Conservation (phyloP, 2,329 filamentous ascomycete genomes). For the Calonectria hongkongensis region DNA sequence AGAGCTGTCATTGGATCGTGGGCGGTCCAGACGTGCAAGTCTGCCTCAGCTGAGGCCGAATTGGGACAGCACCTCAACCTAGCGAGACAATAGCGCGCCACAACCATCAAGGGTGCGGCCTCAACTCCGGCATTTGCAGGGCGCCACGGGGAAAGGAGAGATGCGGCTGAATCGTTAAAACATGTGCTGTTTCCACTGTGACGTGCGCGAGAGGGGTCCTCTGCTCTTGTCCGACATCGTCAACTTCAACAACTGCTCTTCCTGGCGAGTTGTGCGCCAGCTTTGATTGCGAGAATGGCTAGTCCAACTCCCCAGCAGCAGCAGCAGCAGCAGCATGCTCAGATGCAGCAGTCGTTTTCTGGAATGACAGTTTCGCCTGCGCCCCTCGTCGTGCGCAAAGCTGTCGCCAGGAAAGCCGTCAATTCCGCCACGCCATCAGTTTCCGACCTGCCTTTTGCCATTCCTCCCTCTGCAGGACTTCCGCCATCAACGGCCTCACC, state of each 20-base stretch:
- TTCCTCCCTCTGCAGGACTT: background rate
- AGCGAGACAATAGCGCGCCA: conserved; percentile 28
- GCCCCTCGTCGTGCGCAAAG: conserved; percentile 19
- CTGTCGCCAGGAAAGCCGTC: conserved; percentile 31
- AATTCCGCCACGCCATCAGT: background rate
- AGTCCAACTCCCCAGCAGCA: conserved; percentile 19
- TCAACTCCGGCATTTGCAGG: conserved; percentile 19
- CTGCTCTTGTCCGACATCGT: background rate
- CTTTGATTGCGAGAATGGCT: conserved; percentile 23
- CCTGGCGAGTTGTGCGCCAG: background rate
- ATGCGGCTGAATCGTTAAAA: conserved; percentile 7
- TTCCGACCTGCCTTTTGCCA: conserved; percentile 2
- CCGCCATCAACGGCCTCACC: conserved; percentile 6
- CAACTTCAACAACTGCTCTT: background rate
- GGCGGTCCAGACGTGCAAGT: background rate
- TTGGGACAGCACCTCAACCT: background rate
- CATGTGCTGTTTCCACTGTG: conserved; percentile 7
- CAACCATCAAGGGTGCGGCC: conserved; percentile 2
- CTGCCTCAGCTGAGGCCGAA: conserved; percentile 31
- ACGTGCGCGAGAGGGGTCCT: background rate
- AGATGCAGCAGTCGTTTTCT: conserved; percentile 27
- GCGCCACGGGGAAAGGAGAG: conserved; percentile 11
- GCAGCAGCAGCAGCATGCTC: conserved; percentile 26
- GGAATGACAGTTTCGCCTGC: conserved; percentile 28
- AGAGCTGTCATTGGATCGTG: background rate